Evolutionary conservation across 768 basidiomycete species (phyloP).

Genomic region (Naganishia vaughanmartiniae): DNA sequence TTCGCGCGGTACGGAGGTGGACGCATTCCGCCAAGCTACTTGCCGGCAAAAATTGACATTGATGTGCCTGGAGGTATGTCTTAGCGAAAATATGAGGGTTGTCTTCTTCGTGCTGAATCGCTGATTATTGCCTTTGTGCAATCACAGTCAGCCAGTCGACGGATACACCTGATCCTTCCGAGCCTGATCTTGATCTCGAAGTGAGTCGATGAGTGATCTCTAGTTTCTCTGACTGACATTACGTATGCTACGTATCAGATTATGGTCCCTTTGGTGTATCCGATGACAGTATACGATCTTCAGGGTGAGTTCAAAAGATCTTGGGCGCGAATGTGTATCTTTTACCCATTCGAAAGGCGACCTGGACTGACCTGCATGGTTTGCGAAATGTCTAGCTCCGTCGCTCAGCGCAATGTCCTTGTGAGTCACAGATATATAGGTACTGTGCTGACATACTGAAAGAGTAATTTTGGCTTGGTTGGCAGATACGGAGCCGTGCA

Average conservation of each 20-base stretch:
- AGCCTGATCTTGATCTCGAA: constrained; percentile 23
- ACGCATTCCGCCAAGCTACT: not conserved
- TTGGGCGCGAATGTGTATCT: too few species aligned
- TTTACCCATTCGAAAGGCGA: not conserved
- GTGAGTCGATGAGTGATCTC: not conserved
- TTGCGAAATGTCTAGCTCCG: not conserved
- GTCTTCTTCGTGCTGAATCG: too few species aligned
- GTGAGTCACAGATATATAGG: not conserved
- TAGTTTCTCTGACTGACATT: not conserved
- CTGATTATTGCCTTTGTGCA: not conserved
- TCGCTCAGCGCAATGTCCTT: constrained; percentile 20
- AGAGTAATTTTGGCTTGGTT: too few species aligned
- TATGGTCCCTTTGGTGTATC: constrained; percentile 18
- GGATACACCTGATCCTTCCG: constrained; percentile 5
- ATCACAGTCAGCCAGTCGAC: constrained; percentile 4
- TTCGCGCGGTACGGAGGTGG: constrained; percentile 13
- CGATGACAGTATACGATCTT: constrained; percentile 15
- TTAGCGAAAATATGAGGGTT: too few species aligned
- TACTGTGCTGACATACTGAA: too few species aligned
- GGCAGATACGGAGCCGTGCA: constrained; percentile 6
- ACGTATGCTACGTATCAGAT: not conserved
- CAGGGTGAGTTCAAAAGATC: not conserved
- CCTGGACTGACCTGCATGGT: not conserved
- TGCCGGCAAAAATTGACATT: constrained; percentile 23
- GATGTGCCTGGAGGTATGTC: constrained; percentile 7